Conservation (phyloP, 371 early-diverging fungal species). For the Smittium mucronatum region DNA sequence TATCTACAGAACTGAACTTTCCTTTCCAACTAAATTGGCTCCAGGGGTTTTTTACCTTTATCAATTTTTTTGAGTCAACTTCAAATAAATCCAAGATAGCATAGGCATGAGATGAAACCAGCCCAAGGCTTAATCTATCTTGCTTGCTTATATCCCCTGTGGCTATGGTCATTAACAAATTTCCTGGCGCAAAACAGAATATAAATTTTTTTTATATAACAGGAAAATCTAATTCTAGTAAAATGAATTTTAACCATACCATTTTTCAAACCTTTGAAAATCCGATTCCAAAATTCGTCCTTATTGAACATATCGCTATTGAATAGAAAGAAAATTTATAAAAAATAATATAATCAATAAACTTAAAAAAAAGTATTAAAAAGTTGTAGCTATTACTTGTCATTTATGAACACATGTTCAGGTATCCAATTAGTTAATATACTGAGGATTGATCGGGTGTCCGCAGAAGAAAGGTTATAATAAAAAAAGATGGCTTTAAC, state of each 20-base stretch:
- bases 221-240: neutral
- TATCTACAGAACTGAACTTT: constrained; percentile 60
- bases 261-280: constrained; percentile 49
- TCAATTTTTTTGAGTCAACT: constrained; percentile 20
- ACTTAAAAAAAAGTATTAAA: no score
- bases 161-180: constrained; percentile 22
- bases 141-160: constrained; percentile 46
- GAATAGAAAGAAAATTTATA: neutral
- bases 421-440: constrained; percentile 88
- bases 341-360: no score
- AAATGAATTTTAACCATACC: constrained; percentile 36
- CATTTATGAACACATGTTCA: constrained; percentile 72
- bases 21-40: constrained; percentile 77
- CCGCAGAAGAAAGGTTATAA: no score
- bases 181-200: constrained; percentile 15
- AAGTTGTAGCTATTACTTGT: constrained; percentile 15
- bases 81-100: constrained; percentile 52
- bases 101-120: constrained; percentile 81
- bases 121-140: constrained; percentile 50
- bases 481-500: neutral
- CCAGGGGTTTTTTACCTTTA: constrained; percentile 84
- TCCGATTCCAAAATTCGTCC: constrained; percentile 31
- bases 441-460: no score
- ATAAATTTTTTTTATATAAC: constrained; percentile 2
- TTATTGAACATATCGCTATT: constrained; percentile 13